A percentile compares a stretch with the other conserved stretches of the same genome.
Evolutionary conservation across 352 stramenopile species (phyloP).

Genomic region (Pythium apleroticum): DNA sequence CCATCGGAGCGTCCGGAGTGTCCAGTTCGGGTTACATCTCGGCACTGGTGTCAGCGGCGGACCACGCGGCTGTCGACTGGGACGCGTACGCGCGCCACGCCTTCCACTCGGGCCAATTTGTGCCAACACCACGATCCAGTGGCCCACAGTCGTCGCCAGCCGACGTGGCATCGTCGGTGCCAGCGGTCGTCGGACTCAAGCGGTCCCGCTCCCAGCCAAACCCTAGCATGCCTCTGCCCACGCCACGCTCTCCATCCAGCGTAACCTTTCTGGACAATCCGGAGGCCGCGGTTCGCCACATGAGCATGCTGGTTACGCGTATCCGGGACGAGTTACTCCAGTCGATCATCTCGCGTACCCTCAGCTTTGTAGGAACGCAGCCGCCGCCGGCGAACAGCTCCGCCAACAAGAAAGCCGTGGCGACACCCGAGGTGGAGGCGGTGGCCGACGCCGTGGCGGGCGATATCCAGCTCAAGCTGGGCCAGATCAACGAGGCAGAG

Average conservation of each 20-base stretch:
- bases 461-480: slow-evolving; percentile 67
- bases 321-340: slow-evolving; percentile 61
- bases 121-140: not conserved
- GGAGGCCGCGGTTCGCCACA: slow-evolving; percentile 59
- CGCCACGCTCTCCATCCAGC: slow-evolving; percentile 1
- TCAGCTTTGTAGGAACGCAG: slow-evolving; percentile 63
- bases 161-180: slow-evolving; percentile 10
- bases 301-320: slow-evolving; percentile 59
- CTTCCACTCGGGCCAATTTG: slow-evolving; percentile 18
- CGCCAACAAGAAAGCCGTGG: slow-evolving; percentile 11
- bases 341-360: slow-evolving; percentile 66
- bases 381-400: slow-evolving; percentile 21
- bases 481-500: slow-evolving; percentile 44
- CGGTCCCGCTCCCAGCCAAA: slow-evolving; percentile 17
- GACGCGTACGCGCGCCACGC: slow-evolving; percentile 31
- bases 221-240: slow-evolving; percentile 1
- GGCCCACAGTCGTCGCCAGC: not conserved
- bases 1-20: slow-evolving; percentile 7
- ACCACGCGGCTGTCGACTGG: slow-evolving; percentile 32
- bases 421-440: slow-evolving; percentile 33
- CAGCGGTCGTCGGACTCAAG: slow-evolving; percentile 22
- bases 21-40: slow-evolving; percentile 7
- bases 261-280: slow-evolving; percentile 24
- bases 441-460: slow-evolving; percentile 53
- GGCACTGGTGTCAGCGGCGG: slow-evolving; percentile 20